Evolutionary conservation across 2,329 filamentous ascomycete genomes (phyloP).

Genomic region (Claviceps sp.): DNA sequence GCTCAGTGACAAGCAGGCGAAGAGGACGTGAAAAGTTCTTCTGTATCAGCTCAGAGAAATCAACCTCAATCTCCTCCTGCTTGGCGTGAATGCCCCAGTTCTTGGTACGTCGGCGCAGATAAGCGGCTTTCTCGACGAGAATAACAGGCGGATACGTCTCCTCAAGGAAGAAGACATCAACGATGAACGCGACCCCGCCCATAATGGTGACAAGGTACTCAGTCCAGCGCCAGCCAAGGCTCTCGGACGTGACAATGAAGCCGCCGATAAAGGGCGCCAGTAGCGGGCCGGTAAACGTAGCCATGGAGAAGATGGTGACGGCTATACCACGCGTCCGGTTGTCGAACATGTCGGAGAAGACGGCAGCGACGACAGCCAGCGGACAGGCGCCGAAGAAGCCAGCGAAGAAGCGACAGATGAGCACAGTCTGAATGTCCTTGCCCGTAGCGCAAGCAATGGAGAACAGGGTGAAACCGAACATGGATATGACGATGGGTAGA

Average conservation of each 20-base stretch:
- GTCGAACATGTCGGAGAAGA: slow-evolving; percentile 61
- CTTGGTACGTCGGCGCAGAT: slow-evolving; percentile 48
- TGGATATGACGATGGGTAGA: slow-evolving; percentile 44
- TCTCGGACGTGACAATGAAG: slow-evolving; percentile 45
- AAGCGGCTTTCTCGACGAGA: slow-evolving; percentile 44
- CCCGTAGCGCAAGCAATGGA: slow-evolving; percentile 50
- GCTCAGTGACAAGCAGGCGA: slow-evolving; percentile 52
- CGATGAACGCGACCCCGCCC: slow-evolving; percentile 43
- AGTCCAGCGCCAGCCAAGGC: slow-evolving; percentile 62
- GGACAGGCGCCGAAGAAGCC: slow-evolving; percentile 61
- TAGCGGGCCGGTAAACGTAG: slow-evolving; percentile 52
- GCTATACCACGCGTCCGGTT: slow-evolving; percentile 44
- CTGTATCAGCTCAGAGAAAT: slow-evolving; percentile 46
- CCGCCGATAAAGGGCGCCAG: slow-evolving; percentile 57
- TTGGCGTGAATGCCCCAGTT: slow-evolving; percentile 62
- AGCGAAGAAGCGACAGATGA: slow-evolving; percentile 59
- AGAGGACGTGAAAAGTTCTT: slow-evolving; percentile 57
- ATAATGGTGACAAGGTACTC: slow-evolving; percentile 51
- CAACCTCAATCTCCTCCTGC: slow-evolving; percentile 58
- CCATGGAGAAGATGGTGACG: slow-evolving; percentile 30
- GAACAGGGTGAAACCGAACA: slow-evolving; percentile 59
- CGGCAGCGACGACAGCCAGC: slow-evolving; percentile 54
- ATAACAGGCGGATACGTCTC: slow-evolving; percentile 61
- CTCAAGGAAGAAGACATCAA: slow-evolving; percentile 49
- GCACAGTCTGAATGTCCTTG: slow-evolving; percentile 55